Evolutionary conservation across 2,329 filamentous ascomycete genomes (phyloP), one percentile per base, ranked within the genome.

Genomic region (Trichoderma sp.): DNA sequence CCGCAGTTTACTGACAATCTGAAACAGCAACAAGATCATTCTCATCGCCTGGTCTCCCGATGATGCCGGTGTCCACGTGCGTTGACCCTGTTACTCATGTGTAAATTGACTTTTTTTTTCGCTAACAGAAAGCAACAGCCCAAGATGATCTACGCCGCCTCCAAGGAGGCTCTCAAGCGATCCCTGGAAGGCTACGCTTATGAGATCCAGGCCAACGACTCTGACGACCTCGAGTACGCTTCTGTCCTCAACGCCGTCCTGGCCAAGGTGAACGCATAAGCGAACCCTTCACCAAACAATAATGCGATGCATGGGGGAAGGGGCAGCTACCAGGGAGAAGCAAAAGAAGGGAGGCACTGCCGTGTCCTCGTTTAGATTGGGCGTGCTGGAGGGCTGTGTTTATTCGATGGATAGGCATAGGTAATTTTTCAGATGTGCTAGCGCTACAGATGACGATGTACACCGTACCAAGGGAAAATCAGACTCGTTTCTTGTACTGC

Each of bases 71-170:
- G 87, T 94, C 83, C 91, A 91, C 87, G 93, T 94, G 81, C 82
- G 89, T 84, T 28, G 6, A 17, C 47, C 20, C 1, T 20, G 5
- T 13, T 4, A 28, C n/a, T 32, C 13, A 12, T 50, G 23, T 39
- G 12, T 8, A 7, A 12, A 58, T 53, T 58, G 65, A n/a, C 11
- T 15, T 32, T 34, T 39, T 9, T 30, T 9, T 23, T 9, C 28
- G 13, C 58, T 70, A 11, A 61, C 59, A 28, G 5, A 13, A 23
- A 63, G 15, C 34, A 30, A 71, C 76, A 94, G 93, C 88, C 91
- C 83, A 94, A 94, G 88, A 96, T 96, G 93, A 88, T 94, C 82
- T 96, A 95, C 87, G 92, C 93, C 78, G 93, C 93, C 67, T 96
- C 93, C 83, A 96, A 95, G 86, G 92, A 95, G 78, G 91, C 92